These are phyloP conservation scores for Populus euphratica DNA, from an alignment of 345 rosid species.

Conservation along the genomic window DNA sequence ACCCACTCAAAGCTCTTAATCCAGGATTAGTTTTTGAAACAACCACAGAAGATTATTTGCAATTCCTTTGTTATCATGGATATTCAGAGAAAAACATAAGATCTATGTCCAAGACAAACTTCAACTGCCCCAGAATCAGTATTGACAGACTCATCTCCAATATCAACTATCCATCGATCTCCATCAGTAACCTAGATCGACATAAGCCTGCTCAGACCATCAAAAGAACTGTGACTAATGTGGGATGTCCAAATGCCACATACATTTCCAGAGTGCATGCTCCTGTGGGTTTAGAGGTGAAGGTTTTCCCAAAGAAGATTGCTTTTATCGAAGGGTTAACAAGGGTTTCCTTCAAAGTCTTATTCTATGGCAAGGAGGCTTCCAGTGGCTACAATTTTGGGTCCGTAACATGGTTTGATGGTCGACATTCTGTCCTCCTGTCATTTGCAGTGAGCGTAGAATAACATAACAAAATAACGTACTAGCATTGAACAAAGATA, in stretches of 20 bases:
- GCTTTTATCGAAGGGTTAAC: slow-evolving; percentile 28
- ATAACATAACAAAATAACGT: not conserved
- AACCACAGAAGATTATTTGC: slow-evolving; percentile 43
- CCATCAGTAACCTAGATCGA: slow-evolving; percentile 45
- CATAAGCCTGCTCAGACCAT: slow-evolving; percentile 20
- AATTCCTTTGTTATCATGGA: slow-evolving; percentile 57
- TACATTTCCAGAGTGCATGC: slow-evolving; percentile 41
- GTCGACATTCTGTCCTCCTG: slow-evolving; percentile 44
- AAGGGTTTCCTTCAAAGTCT: slow-evolving; percentile 39
- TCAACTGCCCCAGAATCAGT: slow-evolving; percentile 44
- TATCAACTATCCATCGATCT: slow-evolving; percentile 74
- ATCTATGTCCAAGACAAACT: slow-evolving; percentile 41
- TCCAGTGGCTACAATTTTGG: slow-evolving; percentile 55
- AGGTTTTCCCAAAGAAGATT: slow-evolving; percentile 47
- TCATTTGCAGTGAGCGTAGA: slow-evolving; percentile 52
- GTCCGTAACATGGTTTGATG: slow-evolving; percentile 57
- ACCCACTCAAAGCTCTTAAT: slow-evolving; percentile 52
- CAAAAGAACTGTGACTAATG: slow-evolving; percentile 55
- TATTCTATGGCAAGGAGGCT: slow-evolving; percentile 48
- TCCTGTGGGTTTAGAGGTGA: slow-evolving; percentile 53
- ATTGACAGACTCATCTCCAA: slow-evolving; percentile 42
- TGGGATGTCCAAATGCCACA: slow-evolving; percentile 49
- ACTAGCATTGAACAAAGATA: no score
- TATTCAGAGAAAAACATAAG: slow-evolving; percentile 50
- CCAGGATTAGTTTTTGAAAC: slow-evolving; percentile 79